Conservation (phyloP, 78 protist species). For the Dictyostelium firmibasis region DNA sequence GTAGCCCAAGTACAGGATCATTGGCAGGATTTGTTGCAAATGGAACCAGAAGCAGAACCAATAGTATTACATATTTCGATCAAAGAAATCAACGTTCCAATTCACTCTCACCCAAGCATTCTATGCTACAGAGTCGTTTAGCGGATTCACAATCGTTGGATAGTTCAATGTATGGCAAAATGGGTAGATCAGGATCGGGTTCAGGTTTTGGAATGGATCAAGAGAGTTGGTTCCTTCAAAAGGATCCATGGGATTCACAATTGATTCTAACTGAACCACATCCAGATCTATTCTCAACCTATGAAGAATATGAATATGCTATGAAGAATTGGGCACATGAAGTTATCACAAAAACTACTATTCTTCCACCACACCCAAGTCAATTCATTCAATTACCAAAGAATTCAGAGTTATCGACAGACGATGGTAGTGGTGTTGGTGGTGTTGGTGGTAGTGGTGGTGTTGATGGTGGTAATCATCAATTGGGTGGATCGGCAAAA, state of each 20-base stretch:
- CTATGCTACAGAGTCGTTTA: constrained; percentile 25
- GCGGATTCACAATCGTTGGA: background rate
- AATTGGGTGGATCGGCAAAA: background rate
- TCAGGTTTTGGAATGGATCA: background rate
- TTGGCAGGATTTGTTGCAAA: constrained; percentile 27
- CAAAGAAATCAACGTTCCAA: constrained; percentile 42
- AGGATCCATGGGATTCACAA: constrained; percentile 72
- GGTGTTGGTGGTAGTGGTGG: background rate
- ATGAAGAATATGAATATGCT: constrained; percentile 64
- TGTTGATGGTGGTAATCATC: background rate
- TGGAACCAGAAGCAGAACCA: constrained; percentile 38
- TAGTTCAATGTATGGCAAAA: constrained; percentile 4
- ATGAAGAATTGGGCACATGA: constrained; percentile 69
- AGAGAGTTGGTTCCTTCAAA: constrained; percentile 19
- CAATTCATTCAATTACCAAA: constrained; percentile 61
- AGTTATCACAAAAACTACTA: constrained; percentile 10
- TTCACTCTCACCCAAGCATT: constrained; percentile 66
- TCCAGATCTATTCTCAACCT: constrained; percentile 49
- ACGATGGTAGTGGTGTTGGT: background rate
- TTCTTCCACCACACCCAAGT: constrained; percentile 58
- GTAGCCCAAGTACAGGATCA: constrained; percentile 34
- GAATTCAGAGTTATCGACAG: background rate
- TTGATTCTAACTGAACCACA: constrained; percentile 36
- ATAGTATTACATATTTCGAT: constrained; percentile 36
- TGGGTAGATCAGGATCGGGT: background rate